These are phyloP conservation scores for Leucocoprinus sp. DNA, from an alignment of 768 basidiomycete species.

Conservation along the genomic window DNA sequence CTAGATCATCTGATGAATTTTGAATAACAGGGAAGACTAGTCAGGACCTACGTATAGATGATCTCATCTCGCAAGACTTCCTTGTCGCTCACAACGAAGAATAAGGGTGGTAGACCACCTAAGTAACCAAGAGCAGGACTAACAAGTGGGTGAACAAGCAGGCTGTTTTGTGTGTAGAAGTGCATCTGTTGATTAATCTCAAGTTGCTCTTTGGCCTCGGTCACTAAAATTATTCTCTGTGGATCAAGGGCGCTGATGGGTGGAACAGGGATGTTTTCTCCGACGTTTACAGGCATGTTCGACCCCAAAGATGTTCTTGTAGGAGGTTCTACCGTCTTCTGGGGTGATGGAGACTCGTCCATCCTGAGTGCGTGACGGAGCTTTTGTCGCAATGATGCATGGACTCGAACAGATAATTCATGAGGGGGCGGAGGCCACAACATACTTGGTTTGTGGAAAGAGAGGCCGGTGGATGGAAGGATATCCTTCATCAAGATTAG, in stretches of 20 bases:
- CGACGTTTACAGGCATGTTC: constrained; percentile 35
- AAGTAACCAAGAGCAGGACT: constrained; percentile 77
- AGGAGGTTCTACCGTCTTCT: constrained; percentile 12
- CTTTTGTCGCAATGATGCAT: constrained; percentile 48
- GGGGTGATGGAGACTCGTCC: constrained; percentile 18
- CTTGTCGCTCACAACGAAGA: constrained; percentile 80
- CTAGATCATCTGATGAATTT: constrained; percentile 27
- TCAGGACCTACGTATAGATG: constrained; percentile 60
- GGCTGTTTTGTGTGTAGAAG: constrained; percentile 74
- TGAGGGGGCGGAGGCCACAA: constrained; percentile 73
- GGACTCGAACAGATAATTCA: constrained; percentile 50
- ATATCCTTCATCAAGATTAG: constrained; percentile 52
- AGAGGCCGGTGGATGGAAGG: constrained; percentile 67
- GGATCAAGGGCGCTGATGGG: constrained; percentile 25
- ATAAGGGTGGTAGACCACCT: constrained; percentile 83
- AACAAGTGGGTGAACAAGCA: constrained; percentile 73
- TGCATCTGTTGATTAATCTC: constrained; percentile 69
- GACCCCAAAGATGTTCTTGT: background rate
- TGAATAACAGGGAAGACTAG: background rate
- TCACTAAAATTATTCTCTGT: constrained; percentile 38
- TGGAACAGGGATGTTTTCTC: constrained; percentile 38
- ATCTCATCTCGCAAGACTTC: constrained; percentile 92
- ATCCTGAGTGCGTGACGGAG: constrained; percentile 48
- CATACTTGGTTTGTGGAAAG: constrained; percentile 69
- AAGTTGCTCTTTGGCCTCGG: constrained; percentile 43